Evolutionary conservation across 192 early-diverging fungal genomes (phyloP).

Genomic region (Linnemannia schmuckeri): DNA sequence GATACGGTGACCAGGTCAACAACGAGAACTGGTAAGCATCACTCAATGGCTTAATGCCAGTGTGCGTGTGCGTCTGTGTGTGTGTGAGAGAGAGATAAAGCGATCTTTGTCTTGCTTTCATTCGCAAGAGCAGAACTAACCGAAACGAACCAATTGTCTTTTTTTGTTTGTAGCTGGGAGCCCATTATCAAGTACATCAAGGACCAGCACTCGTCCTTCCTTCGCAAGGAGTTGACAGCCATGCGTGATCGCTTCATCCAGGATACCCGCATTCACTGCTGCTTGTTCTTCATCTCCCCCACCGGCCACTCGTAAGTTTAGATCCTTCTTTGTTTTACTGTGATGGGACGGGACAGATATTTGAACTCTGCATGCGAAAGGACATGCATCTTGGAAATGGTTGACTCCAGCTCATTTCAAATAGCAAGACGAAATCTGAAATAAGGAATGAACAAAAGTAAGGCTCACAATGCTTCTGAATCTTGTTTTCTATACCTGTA

Average conservation of each 20-base stretch:
- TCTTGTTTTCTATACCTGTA: not conserved
- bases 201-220: constrained; percentile 96
- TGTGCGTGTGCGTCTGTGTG: no score
- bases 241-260: constrained; percentile 90
- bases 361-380: not conserved
- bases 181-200: constrained; percentile 99
- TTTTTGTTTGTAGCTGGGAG: constrained; percentile 78
- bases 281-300: constrained; percentile 96
- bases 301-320: constrained; percentile 89
- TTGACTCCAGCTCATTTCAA: not conserved
- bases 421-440: not conserved
- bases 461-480: not conserved
- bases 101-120: not conserved
- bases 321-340: not conserved
- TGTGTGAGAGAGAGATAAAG: not conserved
- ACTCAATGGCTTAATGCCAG: no score
- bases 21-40: constrained; percentile 91
- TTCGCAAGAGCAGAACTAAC: not conserved
- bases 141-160: not conserved
- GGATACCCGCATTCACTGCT: constrained; percentile 96
- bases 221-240: constrained; percentile 93
- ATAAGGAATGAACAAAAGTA: not conserved
- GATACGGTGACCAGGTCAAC: constrained; percentile 98
- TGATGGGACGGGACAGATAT: not conserved
- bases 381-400: not conserved